phyloP scores from a whole-genome alignment of 371 early-diverging fungal species.

The Dinochytrium kinnereticum region DNA sequence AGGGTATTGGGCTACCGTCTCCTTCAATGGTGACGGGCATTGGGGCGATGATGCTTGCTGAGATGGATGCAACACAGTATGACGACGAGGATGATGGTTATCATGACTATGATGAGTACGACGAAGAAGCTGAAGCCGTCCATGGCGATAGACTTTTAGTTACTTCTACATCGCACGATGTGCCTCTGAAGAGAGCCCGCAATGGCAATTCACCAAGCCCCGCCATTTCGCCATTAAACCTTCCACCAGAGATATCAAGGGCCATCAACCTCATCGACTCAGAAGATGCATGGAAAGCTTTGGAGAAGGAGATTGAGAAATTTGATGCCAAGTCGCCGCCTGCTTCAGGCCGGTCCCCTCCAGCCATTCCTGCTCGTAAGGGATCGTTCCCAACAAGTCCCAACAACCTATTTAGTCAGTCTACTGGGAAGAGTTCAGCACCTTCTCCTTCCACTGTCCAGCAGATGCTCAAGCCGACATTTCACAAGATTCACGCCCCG shows the following conservation, averaged over 20 bases:
- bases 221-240: not conserved
- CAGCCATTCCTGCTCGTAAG: not conserved
- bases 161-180: too few species aligned
- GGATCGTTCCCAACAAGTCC: not conserved
- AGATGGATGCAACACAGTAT: not conserved
- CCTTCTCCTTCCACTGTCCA: too few species aligned
- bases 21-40: constrained; percentile 7
- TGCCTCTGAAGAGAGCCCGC: not conserved
- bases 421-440: too few species aligned
- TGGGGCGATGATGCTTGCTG: constrained; percentile 2
- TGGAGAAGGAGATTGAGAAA: constrained; percentile 7
- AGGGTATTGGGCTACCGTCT: constrained; percentile 1
- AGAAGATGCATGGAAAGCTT: constrained; percentile 12
- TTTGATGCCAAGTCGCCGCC: not conserved
- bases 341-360: not conserved
- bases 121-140: not conserved
- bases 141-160: not conserved
- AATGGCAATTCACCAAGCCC: not conserved
- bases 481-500: too few species aligned
- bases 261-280: not conserved
- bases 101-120: not conserved
- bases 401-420: too few species aligned
- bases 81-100: not conserved
- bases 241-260: not conserved
- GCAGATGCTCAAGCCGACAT: too few species aligned